Evolutionary conservation across 331 rosid genomes (phyloP), one percentile per base, ranked within the genome.

Genomic region (Quercus tomentella): DNA sequence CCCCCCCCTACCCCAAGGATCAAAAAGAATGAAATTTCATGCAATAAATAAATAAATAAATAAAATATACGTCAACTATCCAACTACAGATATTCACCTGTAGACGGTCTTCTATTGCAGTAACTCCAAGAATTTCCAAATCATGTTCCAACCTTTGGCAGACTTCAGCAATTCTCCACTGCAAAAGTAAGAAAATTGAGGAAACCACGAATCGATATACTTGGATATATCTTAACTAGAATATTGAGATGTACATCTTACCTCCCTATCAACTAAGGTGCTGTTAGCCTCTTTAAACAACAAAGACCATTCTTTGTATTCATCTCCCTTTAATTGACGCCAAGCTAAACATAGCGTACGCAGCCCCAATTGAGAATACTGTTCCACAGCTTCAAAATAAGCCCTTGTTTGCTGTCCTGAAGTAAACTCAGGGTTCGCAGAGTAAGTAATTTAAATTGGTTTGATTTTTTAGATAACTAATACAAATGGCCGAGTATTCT

Each of bases 121-220:
- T 88, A 79, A 93, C 96, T 80, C 99, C 98, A 82, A 96, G 98
- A 84, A 96, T 82, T 86, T 93, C 98, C 78, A 92, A 79, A 87
- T 93, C 89, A 52, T 85, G 98, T 77, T 96, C 99, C 82, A 93
- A 77, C 86, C 88, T 89, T 89, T 93, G 99, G 84, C 97, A 91
- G 83, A 90, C 92, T 84, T 96, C 99, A 62, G 99, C 98, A 51
- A 96, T 72, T 89, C 97, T 96, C 99, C 99, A 96, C 99, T 96
- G 89, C 80, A 81, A 82, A 82, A 77, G 61, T 84, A 62, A 83
- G 74, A 78, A 49, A 31, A 70, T 58, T 84, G 52, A 82, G 84
- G 62, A 63, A 55, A 17, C 28, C n/a, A 72, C 6, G 33, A 52
- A 33, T 55, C 69, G 68, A 70, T 35, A 28, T 6, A 73, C 51